Evolutionary conservation across 2,329 filamentous ascomycete genomes (phyloP), one percentile per base, ranked within the genome.

Genomic region (Colletotrichum musae): DNA sequence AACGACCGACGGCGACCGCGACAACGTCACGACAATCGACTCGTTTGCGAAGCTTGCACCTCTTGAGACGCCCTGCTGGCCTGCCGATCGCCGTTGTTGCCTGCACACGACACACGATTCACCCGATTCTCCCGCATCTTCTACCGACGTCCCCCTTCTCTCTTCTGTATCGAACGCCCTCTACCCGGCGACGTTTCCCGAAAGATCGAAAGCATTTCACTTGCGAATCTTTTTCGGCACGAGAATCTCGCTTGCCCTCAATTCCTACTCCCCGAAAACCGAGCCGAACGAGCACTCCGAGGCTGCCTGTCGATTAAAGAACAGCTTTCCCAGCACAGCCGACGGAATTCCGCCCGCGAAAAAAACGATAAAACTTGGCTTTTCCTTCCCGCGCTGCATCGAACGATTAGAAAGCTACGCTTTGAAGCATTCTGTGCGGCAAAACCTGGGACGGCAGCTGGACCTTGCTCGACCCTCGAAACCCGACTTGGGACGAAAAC

Each of bases 361-460:
- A 39, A 58, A 32, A 65, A 7, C 21, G 32, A 36, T 6, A 16
- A 13, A n/a, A 45, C 50, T 59, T 48, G 61, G 54, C 66, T 45
- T 59, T 50, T 43, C 16, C 41, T 43, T 26, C 21, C 28, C 58
- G 15, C 28, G n/a, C 21, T 56, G 63, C 56, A 61, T 61, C 18
- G 16, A 54, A 56, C 53, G 45, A 51, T 16, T 24, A 24, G 36
- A 61, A 62, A 47, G 45, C 56, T 28, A 60, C 62, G 56, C 62
- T 60, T 57, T 45, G 62, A 56, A 36, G 62, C 62, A 57, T 7
- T 56, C 51, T 50, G 56, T 45, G 61, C 36, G 50, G 41, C 62
- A 60, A 45, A 66, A 69, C 48, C 62, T 66, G 66, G 62, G 66
- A 69, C 62, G 62, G 56, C 66, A 69, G 66, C 56, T 60, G 66